Evolutionary conservation across 768 basidiomycete genomes (phyloP), one percentile per base, ranked within the genome.

Genomic region (Phanerodontia chrysosporium): DNA sequence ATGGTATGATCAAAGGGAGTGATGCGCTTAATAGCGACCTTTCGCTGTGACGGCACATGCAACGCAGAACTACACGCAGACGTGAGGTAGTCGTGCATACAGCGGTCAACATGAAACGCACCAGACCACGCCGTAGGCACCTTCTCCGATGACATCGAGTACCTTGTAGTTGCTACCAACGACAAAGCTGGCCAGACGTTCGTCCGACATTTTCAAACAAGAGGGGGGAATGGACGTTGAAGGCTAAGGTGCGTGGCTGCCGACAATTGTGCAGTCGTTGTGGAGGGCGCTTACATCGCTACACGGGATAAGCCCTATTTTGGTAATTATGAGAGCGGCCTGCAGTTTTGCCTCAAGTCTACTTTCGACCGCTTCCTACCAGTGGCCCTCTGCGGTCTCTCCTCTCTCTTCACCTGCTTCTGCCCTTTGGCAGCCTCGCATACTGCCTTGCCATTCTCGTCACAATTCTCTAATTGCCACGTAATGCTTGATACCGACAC

Each of bases 11-110:
- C 95, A 65, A 96, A 97, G 5, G 94, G 94, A 0, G 90, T 86
- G 74, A 97, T 94, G 76, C 92, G 92, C 81, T 97, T 97, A 80
- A 97, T 95, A 56, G 95, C 95, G 61, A 98, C 96, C 73, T 93
- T 93, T 59, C 92, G 88, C 54, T 87, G 86, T 54, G 90, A 91
- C 1, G 92, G 87, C 61, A 84, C 72, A 70, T 98, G 95, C 2
- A 95, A 77, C 4, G 95, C 95, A 24, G 95, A 95, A 73, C 73
- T 74, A 64, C 27, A 12, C 12, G 32, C 52, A 49, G 22, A 22
- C 27, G 30, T n/a, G n/a, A n/a, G n/a, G n/a, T n/a, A n/a, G n/a
- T n/a, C n/a, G n/a, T n/a, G n/a, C n/a, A n/a, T n/a, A n/a, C n/a
- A n/a, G n/a, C n/a, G n/a, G n/a, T n/a, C n/a, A n/a, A n/a, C 42